These are phyloP conservation scores for Aspergillus cavernicola DNA, from an alignment of 495 filamentous ascomycete species.

Conservation along the genomic window DNA sequence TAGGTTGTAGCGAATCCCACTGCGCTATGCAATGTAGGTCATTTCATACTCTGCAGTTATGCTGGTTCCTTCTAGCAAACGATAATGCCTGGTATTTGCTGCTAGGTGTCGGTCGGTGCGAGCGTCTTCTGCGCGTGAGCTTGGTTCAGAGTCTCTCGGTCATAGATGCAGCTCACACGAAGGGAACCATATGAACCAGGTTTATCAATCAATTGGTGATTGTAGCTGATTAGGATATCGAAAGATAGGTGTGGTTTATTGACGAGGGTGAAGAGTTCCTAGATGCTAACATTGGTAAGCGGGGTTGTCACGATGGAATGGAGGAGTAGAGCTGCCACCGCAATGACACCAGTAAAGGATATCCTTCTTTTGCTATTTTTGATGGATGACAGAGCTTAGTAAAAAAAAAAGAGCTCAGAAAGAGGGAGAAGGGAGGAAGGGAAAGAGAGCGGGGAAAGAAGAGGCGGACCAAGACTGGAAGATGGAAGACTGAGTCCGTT, in stretches of 20 bases:
- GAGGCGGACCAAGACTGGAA: slow-evolving; percentile 10
- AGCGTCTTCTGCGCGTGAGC: too few relatives aligned
- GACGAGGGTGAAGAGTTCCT: slow-evolving; percentile 1
- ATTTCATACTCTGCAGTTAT: neutral
- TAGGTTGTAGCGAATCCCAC: neutral
- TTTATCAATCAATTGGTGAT: neutral
- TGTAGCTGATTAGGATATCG: neutral
- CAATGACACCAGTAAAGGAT: too few relatives aligned
- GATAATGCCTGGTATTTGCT: too few relatives aligned
- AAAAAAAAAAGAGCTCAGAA: slow-evolving; percentile 2
- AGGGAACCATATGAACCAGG: neutral
- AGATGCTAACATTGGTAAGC: slow-evolving; percentile 6
- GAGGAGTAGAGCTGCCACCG: slow-evolving; percentile 7
- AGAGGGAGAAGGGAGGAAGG: slow-evolving; percentile 16
- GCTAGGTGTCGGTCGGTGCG: too few relatives aligned
- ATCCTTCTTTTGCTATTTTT: too few relatives aligned
- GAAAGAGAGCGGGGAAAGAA: slow-evolving; percentile 17
- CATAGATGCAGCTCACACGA: neutral
- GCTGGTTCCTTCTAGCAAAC: neutral
- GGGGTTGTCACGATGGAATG: slow-evolving; percentile 10
- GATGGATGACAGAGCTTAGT: neutral
- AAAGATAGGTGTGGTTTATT: neutral
- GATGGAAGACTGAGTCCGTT: too few relatives aligned
- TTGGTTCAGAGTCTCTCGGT: too few relatives aligned
- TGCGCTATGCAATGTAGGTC: slow-evolving; percentile 1